Evolutionary conservation across 2,329 filamentous ascomycete genomes (phyloP), one percentile per base, ranked within the genome.

Genomic region (Paramyrothecium sp.): DNA sequence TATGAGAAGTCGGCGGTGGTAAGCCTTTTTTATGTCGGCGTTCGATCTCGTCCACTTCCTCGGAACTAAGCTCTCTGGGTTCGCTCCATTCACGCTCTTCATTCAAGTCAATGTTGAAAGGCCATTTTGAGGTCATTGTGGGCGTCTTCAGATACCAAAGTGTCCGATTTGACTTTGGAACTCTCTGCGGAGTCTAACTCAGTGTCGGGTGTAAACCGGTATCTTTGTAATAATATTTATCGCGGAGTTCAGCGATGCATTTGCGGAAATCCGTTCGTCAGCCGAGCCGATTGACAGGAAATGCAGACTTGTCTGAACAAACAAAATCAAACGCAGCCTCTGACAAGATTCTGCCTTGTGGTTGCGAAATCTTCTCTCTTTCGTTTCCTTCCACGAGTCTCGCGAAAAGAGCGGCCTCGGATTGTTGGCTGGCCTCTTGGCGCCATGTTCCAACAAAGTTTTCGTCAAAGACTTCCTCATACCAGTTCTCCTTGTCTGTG

Each of bases 241-340:
- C 16, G 33, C 33, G 33, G 10, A 38, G 16, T 16, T 38, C 33
- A 10, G 33, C 33, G 16, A 38, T 38, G 33, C 33, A 38, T 16
- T 38, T 8, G 10, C 33, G 16, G 8, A 10, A 16, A n/a, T n/a
- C n/a, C n/a, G n/a, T n/a, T 38, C 16, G 33, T 38, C 33, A 38
- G 33, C 16, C 33, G 33, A 38, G 8, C 33, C 33, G 10, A 10
- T 16, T 38, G 33, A 38, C 33, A 10, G 16, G 33, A 38, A 10
- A 19, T 11, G 16, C 46, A 41, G 46, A 21, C 10, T 8, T 8
- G 19, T 8, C 17, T 16, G 17, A 13, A 60, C 62, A 20, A 49
- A 75, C 68, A 69, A 70, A 75, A 8, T 75, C 63, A 30, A 72
- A 65, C 69, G 74, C 76, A 26, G 56, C 21, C 2, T 59, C 34